Percentiles rank a stretch among this genome's conserved stretches.
Evolutionary conservation across 2,329 filamentous ascomycete species (phyloP).

Genomic region (Daldinia eschscholtzii): DNA sequence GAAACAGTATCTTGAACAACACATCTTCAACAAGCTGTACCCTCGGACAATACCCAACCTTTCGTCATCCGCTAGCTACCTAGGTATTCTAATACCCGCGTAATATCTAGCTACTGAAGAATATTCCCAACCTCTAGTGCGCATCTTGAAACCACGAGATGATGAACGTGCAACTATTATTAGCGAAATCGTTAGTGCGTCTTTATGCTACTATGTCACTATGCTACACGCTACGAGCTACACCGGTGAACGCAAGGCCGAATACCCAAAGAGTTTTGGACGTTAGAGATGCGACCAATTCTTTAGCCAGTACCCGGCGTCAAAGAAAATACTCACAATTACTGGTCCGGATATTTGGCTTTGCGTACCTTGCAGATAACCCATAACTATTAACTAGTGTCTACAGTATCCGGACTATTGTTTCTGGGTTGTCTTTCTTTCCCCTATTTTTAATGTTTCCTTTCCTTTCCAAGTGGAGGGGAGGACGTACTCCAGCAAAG

Average conservation of each 20-base stretch:
- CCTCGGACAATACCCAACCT: conserved; percentile 14
- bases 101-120: conserved; percentile 27
- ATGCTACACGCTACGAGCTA: background rate
- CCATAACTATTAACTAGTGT: background rate
- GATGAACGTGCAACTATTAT: conserved; percentile 33
- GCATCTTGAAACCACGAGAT: conserved; percentile 23
- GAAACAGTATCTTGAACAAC: conserved; percentile 44
- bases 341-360: conserved; percentile 26
- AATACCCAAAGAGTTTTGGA: background rate
- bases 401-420: conserved; percentile 15
- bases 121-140: conserved; percentile 29
- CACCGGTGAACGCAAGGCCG: conserved; percentile 19
- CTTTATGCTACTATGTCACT: conserved; percentile 19
- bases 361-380: conserved; percentile 39
- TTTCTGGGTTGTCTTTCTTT: background rate
- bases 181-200: conserved; percentile 33
- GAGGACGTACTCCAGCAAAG: conserved; percentile 5
- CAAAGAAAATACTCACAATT: conserved; percentile 13
- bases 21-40: conserved; percentile 31
- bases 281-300: conserved; percentile 27
- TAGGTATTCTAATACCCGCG: conserved; percentile 14
- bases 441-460: conserved; percentile 12
- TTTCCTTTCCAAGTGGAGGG: conserved; percentile 29
- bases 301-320: conserved; percentile 30
- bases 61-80: background rate